Evolutionary conservation across 345 rosid species (phyloP).

Genomic region (Gossypium sturtianum): DNA sequence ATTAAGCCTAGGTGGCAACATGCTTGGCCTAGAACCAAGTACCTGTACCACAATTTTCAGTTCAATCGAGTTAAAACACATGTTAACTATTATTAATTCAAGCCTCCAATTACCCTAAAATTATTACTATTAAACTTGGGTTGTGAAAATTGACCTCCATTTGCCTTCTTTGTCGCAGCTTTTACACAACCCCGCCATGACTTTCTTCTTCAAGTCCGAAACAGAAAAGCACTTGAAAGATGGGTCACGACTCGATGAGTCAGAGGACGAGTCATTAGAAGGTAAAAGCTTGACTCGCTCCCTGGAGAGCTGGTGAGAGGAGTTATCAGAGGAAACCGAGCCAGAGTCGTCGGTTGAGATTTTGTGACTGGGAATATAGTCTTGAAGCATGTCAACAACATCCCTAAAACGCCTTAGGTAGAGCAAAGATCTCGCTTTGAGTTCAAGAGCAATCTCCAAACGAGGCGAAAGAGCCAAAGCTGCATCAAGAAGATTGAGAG

Average conservation of each 20-base stretch:
- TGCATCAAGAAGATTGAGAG: constrained; percentile 67
- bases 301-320: constrained; percentile 41
- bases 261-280: constrained; percentile 28
- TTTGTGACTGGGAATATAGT: constrained; percentile 68
- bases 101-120: too few species aligned
- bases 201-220: constrained; percentile 81
- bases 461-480: constrained; percentile 72
- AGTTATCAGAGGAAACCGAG: constrained; percentile 44
- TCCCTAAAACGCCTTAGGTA: constrained; percentile 53
- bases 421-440: constrained; percentile 62
- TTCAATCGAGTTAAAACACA: neutral
- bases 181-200: constrained; percentile 69
- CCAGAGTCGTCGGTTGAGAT: constrained; percentile 44
- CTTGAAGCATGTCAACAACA: constrained; percentile 76
- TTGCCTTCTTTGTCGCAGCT: constrained; percentile 74
- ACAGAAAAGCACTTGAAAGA: constrained; percentile 81
- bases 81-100: neutral
- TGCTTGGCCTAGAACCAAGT: constrained; percentile 78
- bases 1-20: constrained; percentile 85
- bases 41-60: constrained; percentile 32
- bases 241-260: constrained; percentile 35
- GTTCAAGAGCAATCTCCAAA: constrained; percentile 59
- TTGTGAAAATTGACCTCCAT: constrained; percentile 59
- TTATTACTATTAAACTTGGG: too few species aligned
- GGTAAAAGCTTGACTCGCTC: constrained; percentile 55